A percentile compares a stretch with the other conserved stretches of the same genome.
These are phyloP conservation scores for Septoria petroselini DNA, from an alignment of 2,329 filamentous ascomycete genomes.

Conservation along the genomic window DNA sequence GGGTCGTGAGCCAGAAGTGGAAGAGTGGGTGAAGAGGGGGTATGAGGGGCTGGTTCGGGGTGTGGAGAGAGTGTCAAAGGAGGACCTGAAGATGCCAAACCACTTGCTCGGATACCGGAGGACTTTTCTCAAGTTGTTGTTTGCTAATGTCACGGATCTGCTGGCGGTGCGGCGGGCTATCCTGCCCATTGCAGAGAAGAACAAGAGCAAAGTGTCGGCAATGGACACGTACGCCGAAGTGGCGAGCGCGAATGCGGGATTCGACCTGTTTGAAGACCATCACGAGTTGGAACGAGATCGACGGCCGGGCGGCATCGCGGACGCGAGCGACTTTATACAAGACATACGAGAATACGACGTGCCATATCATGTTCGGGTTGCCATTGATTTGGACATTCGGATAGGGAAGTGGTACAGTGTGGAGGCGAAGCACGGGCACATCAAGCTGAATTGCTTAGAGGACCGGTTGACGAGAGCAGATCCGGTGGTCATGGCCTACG, in stretches of 20 bases:
- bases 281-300: conserved; percentile 66
- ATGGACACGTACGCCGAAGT: conserved; percentile 99
- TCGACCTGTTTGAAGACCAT: conserved; percentile 88
- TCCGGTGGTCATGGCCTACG: conserved; percentile 96
- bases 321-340: conserved; percentile 95
- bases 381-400: conserved; percentile 92
- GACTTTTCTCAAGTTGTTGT: conserved; percentile 81
- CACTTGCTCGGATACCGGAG: conserved; percentile 87
- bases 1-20: conserved; percentile 85
- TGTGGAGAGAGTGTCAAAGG: conserved; percentile 77
- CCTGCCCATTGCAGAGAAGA: conserved; percentile 89
- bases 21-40: conserved; percentile 83
- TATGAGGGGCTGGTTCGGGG: conserved; percentile 79
- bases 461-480: conserved; percentile 87
- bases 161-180: conserved; percentile 80
- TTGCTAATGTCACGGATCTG: conserved; percentile 82
- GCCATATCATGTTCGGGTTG: conserved; percentile 97
- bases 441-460: conserved; percentile 79
- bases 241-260: conserved; percentile 76
- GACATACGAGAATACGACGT: conserved; percentile 99
- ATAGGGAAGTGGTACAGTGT: conserved; percentile 97
- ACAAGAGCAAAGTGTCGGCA: conserved; percentile 91
- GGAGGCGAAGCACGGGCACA: conserved; percentile 85
- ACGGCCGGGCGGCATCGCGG: conserved; percentile 70
- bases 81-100: conserved; percentile 79